These are phyloP conservation scores for Pyrus hybrid DNA, from an alignment of 331 rosid species.

Conservation along the genomic window DNA sequence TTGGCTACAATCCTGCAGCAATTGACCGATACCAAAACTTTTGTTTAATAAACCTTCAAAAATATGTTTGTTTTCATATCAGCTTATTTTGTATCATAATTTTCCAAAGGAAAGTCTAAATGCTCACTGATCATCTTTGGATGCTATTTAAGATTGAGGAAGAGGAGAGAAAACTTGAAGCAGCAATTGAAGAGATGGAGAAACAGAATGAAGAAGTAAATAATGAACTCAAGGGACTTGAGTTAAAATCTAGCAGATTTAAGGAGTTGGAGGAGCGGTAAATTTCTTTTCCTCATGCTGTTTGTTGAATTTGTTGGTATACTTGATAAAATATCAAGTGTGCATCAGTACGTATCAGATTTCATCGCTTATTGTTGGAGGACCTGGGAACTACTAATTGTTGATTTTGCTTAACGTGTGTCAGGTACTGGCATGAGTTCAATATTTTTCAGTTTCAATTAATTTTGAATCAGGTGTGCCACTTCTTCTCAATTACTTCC, in stretches of 20 bases:
- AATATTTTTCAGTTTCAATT: slow-evolving; percentile 93
- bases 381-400: neutral
- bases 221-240: slow-evolving; percentile 74
- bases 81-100: slow-evolving; percentile 6
- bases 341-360: neutral
- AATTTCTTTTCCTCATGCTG: slow-evolving; percentile 14
- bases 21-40: neutral
- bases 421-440: slow-evolving; percentile 96
- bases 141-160: slow-evolving; percentile 67
- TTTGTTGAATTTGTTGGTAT: neutral
- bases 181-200: slow-evolving; percentile 74
- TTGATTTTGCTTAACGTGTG: slow-evolving; percentile 14
- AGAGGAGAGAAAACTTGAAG: slow-evolving; percentile 87
- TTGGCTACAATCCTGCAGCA: neutral
- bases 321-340: neutral
- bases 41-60: neutral
- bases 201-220: slow-evolving; percentile 67
- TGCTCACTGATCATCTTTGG: slow-evolving; percentile 19
- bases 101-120: slow-evolving; percentile 13
- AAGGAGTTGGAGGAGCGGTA: slow-evolving; percentile 91
- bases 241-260: slow-evolving; percentile 65
- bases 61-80: neutral
- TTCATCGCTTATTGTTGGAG: neutral
- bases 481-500: neutral
- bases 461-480: slow-evolving; percentile 79